These are phyloP conservation scores for Scheffersomyces quercinus DNA, from an alignment of 1,139 yeast species.

Conservation along the genomic window DNA sequence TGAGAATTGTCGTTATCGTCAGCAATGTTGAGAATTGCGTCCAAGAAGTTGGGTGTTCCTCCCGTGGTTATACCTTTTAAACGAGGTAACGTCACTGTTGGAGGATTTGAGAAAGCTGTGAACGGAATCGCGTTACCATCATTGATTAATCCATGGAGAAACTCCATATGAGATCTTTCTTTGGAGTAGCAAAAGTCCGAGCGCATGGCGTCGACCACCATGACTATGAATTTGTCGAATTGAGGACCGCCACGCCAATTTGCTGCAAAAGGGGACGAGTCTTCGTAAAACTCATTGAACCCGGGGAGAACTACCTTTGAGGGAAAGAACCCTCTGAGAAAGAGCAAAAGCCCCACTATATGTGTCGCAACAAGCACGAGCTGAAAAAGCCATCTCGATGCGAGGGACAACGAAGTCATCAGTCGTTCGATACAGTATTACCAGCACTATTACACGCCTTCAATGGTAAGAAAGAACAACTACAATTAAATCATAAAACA, in stretches of 20 bases:
- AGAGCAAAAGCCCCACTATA: constrained; percentile 55
- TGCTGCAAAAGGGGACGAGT: constrained; percentile 20
- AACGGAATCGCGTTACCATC: constrained; percentile 77
- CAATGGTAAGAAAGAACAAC: neutral
- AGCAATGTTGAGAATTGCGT: constrained; percentile 89
- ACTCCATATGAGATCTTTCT: constrained; percentile 56
- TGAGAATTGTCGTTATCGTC: constrained; percentile 82
- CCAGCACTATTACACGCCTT: too few species aligned
- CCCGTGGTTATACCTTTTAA: constrained; percentile 82
- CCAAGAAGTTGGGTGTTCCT: constrained; percentile 75
- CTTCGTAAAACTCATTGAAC: constrained; percentile 28
- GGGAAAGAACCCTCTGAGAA: constrained; percentile 87
- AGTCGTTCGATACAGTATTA: neutral
- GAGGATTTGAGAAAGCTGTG: constrained; percentile 88
- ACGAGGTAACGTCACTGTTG: constrained; percentile 80
- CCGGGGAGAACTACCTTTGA: constrained; percentile 76
- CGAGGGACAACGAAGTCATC: neutral
- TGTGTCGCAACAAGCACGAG: constrained; percentile 19
- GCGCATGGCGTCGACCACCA: constrained; percentile 93
- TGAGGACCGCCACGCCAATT: constrained; percentile 33
- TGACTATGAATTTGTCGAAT: constrained; percentile 69
- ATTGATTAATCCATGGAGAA: constrained; percentile 66
- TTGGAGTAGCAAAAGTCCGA: constrained; percentile 80
- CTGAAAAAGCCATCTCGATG: neutral
- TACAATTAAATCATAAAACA: neutral